Evolutionary conservation across 2,329 filamentous ascomycete genomes (phyloP).

Genomic region (Colletotrichum truncatum): DNA sequence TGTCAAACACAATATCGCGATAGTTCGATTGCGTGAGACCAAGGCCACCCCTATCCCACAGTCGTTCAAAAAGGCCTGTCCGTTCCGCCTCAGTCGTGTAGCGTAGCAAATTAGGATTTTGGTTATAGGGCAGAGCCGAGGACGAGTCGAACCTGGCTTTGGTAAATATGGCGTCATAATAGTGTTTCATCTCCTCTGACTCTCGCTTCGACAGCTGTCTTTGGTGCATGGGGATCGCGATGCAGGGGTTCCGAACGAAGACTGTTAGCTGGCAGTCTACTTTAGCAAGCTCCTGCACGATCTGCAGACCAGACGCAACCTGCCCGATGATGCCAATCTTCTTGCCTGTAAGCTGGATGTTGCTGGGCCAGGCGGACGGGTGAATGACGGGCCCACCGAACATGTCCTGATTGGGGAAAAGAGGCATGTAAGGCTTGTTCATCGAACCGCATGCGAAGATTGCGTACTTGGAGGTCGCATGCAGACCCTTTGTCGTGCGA

Average conservation of each 20-base stretch:
- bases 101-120: neutral
- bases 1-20: neutral
- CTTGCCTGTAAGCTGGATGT: neutral
- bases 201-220: constrained; percentile 52
- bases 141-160: constrained; percentile 3
- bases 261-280: constrained; percentile 47
- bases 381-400: constrained; percentile 41
- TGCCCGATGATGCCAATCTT: neutral
- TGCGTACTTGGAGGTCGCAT: constrained; percentile 50
- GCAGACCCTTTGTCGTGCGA: constrained; percentile 48
- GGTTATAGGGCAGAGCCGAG: neutral
- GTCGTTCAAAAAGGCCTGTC: constrained; percentile 49
- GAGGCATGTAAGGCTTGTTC: constrained; percentile 50
- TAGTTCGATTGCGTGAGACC: constrained; percentile 54
- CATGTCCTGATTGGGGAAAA: constrained; percentile 41
- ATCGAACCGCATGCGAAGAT: constrained; percentile 55
- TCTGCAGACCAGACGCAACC: neutral
- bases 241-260: constrained; percentile 67
- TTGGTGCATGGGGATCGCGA: constrained; percentile 66
- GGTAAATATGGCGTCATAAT: constrained; percentile 51
- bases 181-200: constrained; percentile 48
- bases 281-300: constrained; percentile 37
- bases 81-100: constrained; percentile 47
- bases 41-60: constrained; percentile 57
- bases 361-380: constrained; percentile 37